These are phyloP conservation scores for Heliamphora pulchella DNA, from an alignment of 179 eudicot genomes.

Conservation along the genomic window DNA sequence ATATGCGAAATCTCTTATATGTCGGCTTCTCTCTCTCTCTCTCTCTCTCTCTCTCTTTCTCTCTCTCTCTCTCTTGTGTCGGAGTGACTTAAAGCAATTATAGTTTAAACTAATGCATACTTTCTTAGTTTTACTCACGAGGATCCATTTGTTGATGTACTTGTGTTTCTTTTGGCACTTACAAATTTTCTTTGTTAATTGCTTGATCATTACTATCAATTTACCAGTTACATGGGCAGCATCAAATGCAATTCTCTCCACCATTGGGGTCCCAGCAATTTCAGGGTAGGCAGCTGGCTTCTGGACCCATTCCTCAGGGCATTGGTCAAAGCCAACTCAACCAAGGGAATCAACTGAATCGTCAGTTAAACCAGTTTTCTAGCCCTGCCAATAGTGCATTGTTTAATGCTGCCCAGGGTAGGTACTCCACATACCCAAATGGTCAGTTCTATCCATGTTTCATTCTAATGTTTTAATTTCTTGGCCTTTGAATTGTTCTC, in stretches of 20 bases:
- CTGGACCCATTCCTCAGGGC: slow-evolving; percentile 69
- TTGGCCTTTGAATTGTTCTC: not conserved
- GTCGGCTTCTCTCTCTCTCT: too few relatives aligned
- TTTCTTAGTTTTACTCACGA: not conserved
- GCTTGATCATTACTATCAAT: slow-evolving; percentile 11
- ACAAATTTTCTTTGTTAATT: not conserved
- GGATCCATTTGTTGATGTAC: not conserved
- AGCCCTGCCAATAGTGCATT: slow-evolving; percentile 81
- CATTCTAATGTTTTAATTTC: slow-evolving; percentile 1
- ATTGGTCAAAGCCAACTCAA: slow-evolving; percentile 76
- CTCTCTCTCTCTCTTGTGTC: not conserved
- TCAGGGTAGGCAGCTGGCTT: slow-evolving; percentile 73
- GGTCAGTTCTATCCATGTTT: slow-evolving; percentile 34
- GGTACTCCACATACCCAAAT: slow-evolving; percentile 68
- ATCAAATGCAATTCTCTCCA: slow-evolving; percentile 84
- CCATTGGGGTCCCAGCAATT: slow-evolving; percentile 72
- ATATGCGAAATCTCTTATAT: not conserved
- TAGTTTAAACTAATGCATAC: not conserved
- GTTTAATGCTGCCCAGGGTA: slow-evolving; percentile 84
- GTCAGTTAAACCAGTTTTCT: slow-evolving; percentile 82
- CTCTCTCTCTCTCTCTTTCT: too few relatives aligned
- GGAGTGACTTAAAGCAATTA: not conserved
- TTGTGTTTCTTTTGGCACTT: not conserved
- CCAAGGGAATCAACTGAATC: slow-evolving; percentile 93
- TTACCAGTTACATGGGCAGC: slow-evolving; percentile 68